Conservation (phyloP, 208 protist species). For the Crithidia acanthocephali region DNA sequence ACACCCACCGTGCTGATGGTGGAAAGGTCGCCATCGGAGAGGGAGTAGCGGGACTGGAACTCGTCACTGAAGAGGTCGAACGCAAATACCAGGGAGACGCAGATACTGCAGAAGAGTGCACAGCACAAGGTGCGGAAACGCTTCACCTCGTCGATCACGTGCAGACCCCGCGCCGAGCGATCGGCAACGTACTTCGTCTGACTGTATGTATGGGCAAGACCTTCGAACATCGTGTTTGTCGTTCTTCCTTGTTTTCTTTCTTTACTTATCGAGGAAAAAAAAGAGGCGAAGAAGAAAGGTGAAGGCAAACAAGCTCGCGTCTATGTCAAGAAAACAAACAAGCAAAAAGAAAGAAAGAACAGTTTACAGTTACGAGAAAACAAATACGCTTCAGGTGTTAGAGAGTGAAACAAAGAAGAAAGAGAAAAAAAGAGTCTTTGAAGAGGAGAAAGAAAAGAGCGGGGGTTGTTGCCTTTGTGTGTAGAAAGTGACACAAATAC, state of each 20-base stretch:
- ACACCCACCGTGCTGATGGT: slow-evolving; percentile 74
- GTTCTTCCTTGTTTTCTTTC: not conserved
- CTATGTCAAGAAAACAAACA: not conserved
- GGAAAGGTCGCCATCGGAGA: slow-evolving; percentile 64
- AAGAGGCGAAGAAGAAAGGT: not conserved
- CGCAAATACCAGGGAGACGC: slow-evolving; percentile 64
- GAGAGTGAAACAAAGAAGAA: not conserved
- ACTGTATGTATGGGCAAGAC: slow-evolving; percentile 34
- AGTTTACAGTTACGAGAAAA: not conserved
- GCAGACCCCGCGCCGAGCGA: slow-evolving; percentile 39
- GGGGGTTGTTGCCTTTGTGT: not conserved
- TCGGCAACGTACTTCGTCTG: slow-evolving; percentile 44
- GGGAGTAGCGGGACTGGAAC: slow-evolving; percentile 43
- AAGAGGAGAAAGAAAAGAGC: no score
- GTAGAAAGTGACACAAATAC: slow-evolving; percentile 11
- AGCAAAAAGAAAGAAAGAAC: not conserved
- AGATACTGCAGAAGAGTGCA: slow-evolving; percentile 69
- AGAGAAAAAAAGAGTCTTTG: slow-evolving; percentile 7
- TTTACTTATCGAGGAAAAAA: not conserved
- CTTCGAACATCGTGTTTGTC: slow-evolving; percentile 8
- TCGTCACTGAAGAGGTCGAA: slow-evolving; percentile 70
- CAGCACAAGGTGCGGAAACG: slow-evolving; percentile 60
- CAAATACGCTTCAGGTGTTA: not conserved
- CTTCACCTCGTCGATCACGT: slow-evolving; percentile 63
- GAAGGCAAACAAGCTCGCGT: not conserved